Conservation (phyloP, 1,284 basidiomycete species). For the Malassezia cuniculi region DNA sequence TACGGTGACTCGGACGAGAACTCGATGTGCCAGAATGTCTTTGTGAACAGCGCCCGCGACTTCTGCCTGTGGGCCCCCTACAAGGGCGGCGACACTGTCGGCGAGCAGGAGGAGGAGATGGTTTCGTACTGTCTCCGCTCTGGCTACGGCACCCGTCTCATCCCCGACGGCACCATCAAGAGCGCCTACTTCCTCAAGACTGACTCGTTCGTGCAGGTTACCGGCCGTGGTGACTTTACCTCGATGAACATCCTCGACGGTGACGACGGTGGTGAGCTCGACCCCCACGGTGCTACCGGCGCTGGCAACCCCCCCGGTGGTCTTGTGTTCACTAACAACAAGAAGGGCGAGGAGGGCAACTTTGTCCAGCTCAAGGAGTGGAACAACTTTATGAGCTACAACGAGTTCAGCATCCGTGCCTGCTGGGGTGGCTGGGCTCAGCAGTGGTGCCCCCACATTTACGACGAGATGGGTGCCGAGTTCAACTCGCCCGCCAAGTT, state of each 20-base stretch:
- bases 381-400: constrained; percentile 38
- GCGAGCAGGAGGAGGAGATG: constrained; percentile 50
- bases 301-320: constrained; percentile 34
- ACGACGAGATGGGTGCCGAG: constrained; percentile 32
- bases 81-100: constrained; percentile 19
- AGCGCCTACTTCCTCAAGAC: constrained; percentile 61
- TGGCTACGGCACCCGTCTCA: constrained; percentile 52
- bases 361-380: constrained; percentile 40
- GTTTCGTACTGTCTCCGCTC: constrained; percentile 59
- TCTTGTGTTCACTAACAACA: constrained; percentile 25
- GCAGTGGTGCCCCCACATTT: constrained; percentile 42
- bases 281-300: constrained; percentile 40
- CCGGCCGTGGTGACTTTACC: constrained; percentile 49
- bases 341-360: constrained; percentile 22
- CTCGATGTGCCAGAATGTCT: constrained; percentile 37
- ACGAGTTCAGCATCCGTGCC: constrained; percentile 40
- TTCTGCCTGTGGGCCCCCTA: constrained; percentile 37
- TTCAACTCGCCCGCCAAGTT: constrained; percentile 42
- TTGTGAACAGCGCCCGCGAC: constrained; percentile 33
- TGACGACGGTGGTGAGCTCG: constrained; percentile 46
- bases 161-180: constrained; percentile 60
- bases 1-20: constrained; percentile 20
- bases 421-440: constrained; percentile 29
- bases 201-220: constrained; percentile 57
- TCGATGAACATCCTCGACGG: constrained; percentile 38